These are phyloP conservation scores for Neurospora hispaniola DNA, from an alignment of 495 filamentous ascomycete genomes.

Conservation along the genomic window DNA sequence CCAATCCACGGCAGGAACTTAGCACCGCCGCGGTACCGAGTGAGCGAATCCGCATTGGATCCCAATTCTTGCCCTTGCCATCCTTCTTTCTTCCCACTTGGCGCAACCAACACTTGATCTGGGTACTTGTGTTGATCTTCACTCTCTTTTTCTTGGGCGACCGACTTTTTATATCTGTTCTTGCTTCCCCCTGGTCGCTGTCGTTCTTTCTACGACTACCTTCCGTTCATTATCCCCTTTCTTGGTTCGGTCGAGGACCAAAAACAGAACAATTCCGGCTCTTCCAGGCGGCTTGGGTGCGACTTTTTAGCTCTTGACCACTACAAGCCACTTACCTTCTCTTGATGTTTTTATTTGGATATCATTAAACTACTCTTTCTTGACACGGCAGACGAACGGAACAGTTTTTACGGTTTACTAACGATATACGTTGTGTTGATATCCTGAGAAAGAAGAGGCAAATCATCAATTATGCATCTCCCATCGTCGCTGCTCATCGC, in stretches of 20 bases:
- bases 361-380: too few species aligned
- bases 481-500: slow-evolving; percentile 4
- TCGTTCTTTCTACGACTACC: background rate
- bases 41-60: background rate
- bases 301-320: background rate
- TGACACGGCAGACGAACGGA: background rate
- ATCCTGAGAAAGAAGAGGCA: background rate
- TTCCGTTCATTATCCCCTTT: background rate
- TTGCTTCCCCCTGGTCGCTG: background rate
- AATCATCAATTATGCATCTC: slow-evolving; percentile 4
- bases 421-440: background rate
- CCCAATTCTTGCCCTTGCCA: background rate
- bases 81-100: background rate
- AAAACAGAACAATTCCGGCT: background rate
- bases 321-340: background rate
- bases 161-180: background rate
- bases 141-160: background rate
- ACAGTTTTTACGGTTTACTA: background rate
- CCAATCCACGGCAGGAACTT: background rate
- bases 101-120: background rate
- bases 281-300: background rate
- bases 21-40: background rate
- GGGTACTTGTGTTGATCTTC: background rate
- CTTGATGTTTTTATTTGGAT: background rate
- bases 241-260: background rate